Conservation (phyloP, 495 filamentous ascomycete genomes). For the Penicillium waksmanii region DNA sequence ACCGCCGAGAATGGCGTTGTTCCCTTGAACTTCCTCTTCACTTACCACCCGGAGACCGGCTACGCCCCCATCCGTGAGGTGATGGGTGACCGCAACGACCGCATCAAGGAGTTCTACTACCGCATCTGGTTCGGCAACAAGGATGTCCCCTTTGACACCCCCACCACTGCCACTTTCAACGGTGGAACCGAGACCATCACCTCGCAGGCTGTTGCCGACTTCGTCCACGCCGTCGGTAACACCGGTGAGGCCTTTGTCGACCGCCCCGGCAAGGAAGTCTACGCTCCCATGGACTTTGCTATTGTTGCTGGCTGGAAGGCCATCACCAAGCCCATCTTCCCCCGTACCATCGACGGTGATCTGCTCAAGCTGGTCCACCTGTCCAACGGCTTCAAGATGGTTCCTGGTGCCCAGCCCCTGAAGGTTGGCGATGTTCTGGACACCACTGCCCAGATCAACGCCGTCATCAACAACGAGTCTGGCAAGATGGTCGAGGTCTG, state of each 20-base stretch:
- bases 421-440: slow-evolving; percentile 92
- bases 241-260: slow-evolving; percentile 99
- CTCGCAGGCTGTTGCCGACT: slow-evolving; percentile 91
- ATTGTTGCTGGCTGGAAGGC: slow-evolving; percentile 99
- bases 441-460: slow-evolving; percentile 94
- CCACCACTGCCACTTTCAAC: slow-evolving; percentile 83
- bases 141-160: slow-evolving; percentile 76
- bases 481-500: slow-evolving; percentile 99
- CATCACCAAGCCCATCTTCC: slow-evolving; percentile 98
- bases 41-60: slow-evolving; percentile 89
- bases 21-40: slow-evolving; percentile 81
- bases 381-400: slow-evolving; percentile 97
- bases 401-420: slow-evolving; percentile 90
- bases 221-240: slow-evolving; percentile 97
- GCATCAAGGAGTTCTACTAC: slow-evolving; percentile 99
- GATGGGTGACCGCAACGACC: slow-evolving; percentile 91
- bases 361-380: slow-evolving; percentile 93
- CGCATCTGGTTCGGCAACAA: slow-evolving; percentile 91
- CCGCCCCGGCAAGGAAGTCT: slow-evolving; percentile 90
- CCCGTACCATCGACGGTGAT: slow-evolving; percentile 90
- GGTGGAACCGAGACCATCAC: slow-evolving; percentile 87
- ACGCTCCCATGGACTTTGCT: slow-evolving; percentile 98
- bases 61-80: slow-evolving; percentile 95
- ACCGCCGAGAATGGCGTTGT: slow-evolving; percentile 79
- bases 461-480: slow-evolving; percentile 96